phyloP scores from a whole-genome alignment of 352 stramenopile genomes.

The Phytophthora cactorum region DNA sequence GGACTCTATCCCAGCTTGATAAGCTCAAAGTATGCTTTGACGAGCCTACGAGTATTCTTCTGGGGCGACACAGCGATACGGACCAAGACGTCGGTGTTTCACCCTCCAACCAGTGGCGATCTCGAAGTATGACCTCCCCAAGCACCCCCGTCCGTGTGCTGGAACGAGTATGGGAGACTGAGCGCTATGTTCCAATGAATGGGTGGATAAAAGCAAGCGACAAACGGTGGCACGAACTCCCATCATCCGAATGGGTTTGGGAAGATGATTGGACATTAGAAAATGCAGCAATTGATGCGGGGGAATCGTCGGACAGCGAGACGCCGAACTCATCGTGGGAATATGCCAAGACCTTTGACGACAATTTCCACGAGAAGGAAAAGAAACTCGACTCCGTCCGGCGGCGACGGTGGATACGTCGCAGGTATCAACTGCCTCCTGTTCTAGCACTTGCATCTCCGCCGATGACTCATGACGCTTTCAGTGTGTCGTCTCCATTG shows the following conservation, averaged over 20 bases:
- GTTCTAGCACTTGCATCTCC: constrained; percentile 43
- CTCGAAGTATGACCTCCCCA: constrained; percentile 12
- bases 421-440: constrained; percentile 58
- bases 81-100: constrained; percentile 52
- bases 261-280: constrained; percentile 78
- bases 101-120: constrained; percentile 20
- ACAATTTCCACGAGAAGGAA: constrained; percentile 77
- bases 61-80: constrained; percentile 52
- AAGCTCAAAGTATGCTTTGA: constrained; percentile 58
- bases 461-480: constrained; percentile 18
- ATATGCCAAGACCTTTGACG: constrained; percentile 76
- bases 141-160: constrained; percentile 53
- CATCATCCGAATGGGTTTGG: constrained; percentile 85
- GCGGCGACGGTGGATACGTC: constrained; percentile 68
- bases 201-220: constrained; percentile 69
- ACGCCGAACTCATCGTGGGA: constrained; percentile 50
- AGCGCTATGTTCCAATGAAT: constrained; percentile 76
- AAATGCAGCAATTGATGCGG: constrained; percentile 28
- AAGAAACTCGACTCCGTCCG: constrained; percentile 79
- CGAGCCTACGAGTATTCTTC: constrained; percentile 41
- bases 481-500: constrained; percentile 28
- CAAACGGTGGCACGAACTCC: constrained; percentile 64
- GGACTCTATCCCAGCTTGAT: constrained; percentile 56
- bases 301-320: constrained; percentile 37
- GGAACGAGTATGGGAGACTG: constrained; percentile 74